These are phyloP conservation scores for Effrenium voratum DNA, from an alignment of 73 alveolate genomes.

Conservation along the genomic window DNA sequence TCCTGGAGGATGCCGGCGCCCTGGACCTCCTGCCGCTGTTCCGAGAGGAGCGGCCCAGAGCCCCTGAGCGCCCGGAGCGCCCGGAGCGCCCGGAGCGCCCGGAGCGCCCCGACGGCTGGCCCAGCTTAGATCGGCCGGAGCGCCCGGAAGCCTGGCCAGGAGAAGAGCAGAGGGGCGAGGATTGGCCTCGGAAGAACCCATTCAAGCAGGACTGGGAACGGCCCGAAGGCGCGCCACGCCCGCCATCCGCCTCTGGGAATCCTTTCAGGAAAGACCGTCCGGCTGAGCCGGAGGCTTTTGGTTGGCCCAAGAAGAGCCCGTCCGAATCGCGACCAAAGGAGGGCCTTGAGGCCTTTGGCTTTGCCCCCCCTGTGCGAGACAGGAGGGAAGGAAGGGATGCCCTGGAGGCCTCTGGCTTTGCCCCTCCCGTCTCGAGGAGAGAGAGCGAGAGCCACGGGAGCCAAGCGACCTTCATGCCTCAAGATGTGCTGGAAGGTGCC, in stretches of 20 bases:
- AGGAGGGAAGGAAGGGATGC: constrained; percentile 3
- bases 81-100: constrained; percentile 7
- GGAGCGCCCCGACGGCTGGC: neutral
- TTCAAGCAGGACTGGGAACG: neutral
- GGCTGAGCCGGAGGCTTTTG: neutral
- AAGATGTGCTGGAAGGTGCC: constrained; percentile 44
- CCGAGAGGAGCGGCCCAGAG: neutral
- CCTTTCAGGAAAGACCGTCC: neutral
- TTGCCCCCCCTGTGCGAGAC: neutral
- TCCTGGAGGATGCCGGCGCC: constrained; percentile 80
- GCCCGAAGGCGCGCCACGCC: neutral
- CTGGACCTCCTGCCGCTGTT: constrained; percentile 43
- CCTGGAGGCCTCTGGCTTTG: neutral
- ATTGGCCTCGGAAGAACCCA: neutral
- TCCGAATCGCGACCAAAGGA: constrained; percentile 21
- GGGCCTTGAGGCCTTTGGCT: neutral
- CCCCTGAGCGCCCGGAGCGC: neutral
- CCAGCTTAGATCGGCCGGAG: neutral
- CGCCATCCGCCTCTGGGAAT: neutral
- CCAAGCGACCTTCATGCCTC: neutral
- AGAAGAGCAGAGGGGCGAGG: neutral
- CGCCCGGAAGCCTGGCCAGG: neutral
- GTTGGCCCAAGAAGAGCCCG: neutral
- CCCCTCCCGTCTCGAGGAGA: too few species aligned
- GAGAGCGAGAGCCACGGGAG: too few species aligned